phyloP scores from a whole-genome alignment of 2,329 filamentous ascomycete genomes.

The Alternaria arbusti region DNA sequence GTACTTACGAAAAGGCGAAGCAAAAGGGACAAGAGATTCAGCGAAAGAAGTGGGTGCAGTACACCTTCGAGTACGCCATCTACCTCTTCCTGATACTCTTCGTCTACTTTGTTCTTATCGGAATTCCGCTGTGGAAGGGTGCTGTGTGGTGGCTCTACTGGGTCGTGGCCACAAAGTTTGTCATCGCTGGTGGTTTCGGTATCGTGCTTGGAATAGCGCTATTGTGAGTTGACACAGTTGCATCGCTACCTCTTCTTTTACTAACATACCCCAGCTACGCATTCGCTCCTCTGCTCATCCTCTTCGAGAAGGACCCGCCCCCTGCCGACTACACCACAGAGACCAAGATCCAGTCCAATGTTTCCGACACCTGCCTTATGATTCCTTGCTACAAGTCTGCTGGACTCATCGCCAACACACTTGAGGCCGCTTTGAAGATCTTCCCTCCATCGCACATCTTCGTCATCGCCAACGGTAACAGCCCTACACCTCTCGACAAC shows the following conservation, averaged over 20 bases:
- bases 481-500: conserved; percentile 21
- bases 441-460: conserved; percentile 22
- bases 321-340: conserved; percentile 23
- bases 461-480: conserved; percentile 23
- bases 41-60: conserved; percentile 45
- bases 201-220: conserved; percentile 42
- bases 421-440: conserved; percentile 21
- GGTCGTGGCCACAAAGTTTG: conserved; percentile 43
- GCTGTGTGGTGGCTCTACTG: conserved; percentile 28
- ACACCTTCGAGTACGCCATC: conserved; percentile 48
- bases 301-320: conserved; percentile 43
- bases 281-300: conserved; percentile 39
- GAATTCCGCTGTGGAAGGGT: conserved; percentile 56
- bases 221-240: conserved; percentile 35
- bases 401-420: conserved; percentile 16
- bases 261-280: conserved; percentile 21
- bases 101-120: conserved; percentile 56
- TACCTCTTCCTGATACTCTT: conserved; percentile 48
- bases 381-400: conserved; percentile 24
- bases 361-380: conserved; percentile 31
- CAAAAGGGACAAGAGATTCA: conserved; percentile 28
- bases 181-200: conserved; percentile 51
- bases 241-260: conserved; percentile 33
- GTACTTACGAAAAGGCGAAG: conserved; percentile 35
- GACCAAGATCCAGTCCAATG: conserved; percentile 32